Base-by-base conservation (phyloP, 371 early-diverging fungal species). In the Mucor saturninus region DNA sequence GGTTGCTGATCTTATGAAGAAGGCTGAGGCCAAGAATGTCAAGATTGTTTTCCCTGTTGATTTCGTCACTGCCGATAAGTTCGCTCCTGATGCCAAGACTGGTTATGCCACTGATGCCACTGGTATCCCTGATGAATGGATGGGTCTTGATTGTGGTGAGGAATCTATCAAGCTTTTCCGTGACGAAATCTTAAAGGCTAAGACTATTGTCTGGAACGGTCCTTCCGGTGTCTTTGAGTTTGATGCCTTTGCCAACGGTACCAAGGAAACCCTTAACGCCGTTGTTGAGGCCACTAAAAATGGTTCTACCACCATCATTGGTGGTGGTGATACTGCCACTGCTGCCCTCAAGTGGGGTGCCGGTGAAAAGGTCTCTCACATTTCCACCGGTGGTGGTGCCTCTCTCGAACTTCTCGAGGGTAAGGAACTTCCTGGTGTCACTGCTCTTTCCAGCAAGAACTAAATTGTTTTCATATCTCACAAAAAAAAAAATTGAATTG, bases 171-270 rank as follows among this genome's bases (percentile, higher is more conserved):
- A 87, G 75, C 68, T 79, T 66, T 93, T 95, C 79, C 69, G 80
- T 58, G 73, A 89, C 50, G 92, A 86, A 39, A 91, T 98, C 65
- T 64, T 80, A 60, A 65, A 73, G 28, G 78, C 96, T 73, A 95
- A 95, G 87, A 95, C 95, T 50, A 93, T 98, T 67, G 91, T 99
- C 63, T 99, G 99, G 99, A 99, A 99, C 85, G 99, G 97, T 14
- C 98, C 98, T 45, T 87, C 93, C 60, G 99, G 99, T 73, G 98
- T 98, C 56, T 99, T 98, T 80, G 99, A 99, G 86, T 95, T 95
- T 66, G 92, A 89, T 39, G 91, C 92, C 72, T 99, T 96, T 72
- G 92, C 93, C 37, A 73, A 65, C 11, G 99, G 99, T 60, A 98
- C 99, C 69, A 91, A 90, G 77, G 67, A 83, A 28, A 83, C 92